Conservation (phyloP, 306 rosid species). For the Cucurbita moschata region DNA sequence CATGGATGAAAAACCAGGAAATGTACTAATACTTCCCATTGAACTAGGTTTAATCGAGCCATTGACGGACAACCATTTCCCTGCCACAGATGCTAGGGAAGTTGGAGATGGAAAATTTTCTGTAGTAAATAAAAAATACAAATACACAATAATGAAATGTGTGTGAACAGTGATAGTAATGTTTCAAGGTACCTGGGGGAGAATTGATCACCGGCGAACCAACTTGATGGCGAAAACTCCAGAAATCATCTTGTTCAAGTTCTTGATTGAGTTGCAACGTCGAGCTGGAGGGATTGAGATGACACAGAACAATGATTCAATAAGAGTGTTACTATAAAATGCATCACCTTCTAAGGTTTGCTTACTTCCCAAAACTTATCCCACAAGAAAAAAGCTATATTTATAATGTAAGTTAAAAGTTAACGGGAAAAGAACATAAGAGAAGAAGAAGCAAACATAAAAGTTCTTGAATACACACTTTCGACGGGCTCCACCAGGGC, state of each 20-base stretch:
- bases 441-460: background rate
- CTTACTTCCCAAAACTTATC: background rate
- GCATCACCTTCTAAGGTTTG: background rate
- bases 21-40: slow-evolving; percentile 36
- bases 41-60: slow-evolving; percentile 63
- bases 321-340: background rate
- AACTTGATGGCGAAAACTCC: slow-evolving; percentile 50
- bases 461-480: slow-evolving; percentile 32
- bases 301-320: background rate
- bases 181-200: slow-evolving; percentile 26
- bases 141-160: background rate
- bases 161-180: background rate
- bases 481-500: slow-evolving; percentile 97
- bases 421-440: background rate
- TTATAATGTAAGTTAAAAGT: background rate
- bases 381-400: background rate
- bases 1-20: slow-evolving; percentile 48
- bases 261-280: slow-evolving; percentile 81
- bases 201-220: slow-evolving; percentile 74
- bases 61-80: slow-evolving; percentile 63
- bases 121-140: background rate
- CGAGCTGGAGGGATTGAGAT: slow-evolving; percentile 30
- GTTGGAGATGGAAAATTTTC: background rate
- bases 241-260: slow-evolving; percentile 73
- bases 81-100: slow-evolving; percentile 18